These are phyloP conservation scores for Rugonectria rugulosa DNA, from an alignment of 2,329 filamentous ascomycete genomes.

Conservation along the genomic window DNA sequence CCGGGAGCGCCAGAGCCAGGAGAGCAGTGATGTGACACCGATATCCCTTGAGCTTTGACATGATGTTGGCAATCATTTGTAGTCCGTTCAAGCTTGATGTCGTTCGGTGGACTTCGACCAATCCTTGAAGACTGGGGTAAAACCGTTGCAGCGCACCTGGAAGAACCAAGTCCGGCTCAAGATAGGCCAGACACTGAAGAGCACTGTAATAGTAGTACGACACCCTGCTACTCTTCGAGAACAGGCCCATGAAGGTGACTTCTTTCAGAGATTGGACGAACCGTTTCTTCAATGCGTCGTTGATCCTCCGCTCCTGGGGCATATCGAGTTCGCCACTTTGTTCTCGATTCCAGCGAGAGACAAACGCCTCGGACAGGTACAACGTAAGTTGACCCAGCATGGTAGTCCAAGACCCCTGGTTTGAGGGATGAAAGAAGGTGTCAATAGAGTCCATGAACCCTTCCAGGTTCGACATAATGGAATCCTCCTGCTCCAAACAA, in stretches of 20 bases:
- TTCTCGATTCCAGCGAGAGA: constrained; percentile 97
- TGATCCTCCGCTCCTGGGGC: constrained; percentile 80
- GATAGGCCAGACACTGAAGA: constrained; percentile 85
- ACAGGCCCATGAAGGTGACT: constrained; percentile 97
- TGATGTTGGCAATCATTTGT: constrained; percentile 89
- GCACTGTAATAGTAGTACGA: constrained; percentile 92
- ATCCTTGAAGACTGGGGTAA: constrained; percentile 93
- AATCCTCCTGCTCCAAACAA: constrained; percentile 78
- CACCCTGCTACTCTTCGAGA: constrained; percentile 91
- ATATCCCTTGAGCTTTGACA: constrained; percentile 94
- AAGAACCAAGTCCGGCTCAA: constrained; percentile 90
- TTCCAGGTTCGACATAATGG: constrained; percentile 84
- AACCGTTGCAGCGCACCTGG: constrained; percentile 95
- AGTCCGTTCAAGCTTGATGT: constrained; percentile 91
- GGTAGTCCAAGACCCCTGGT: constrained; percentile 90
- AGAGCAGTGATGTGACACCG: constrained; percentile 94
- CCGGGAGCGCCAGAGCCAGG: constrained; percentile 89
- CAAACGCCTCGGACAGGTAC: constrained; percentile 94
- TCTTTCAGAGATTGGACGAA: constrained; percentile 91
- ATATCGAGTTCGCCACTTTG: constrained; percentile 90
- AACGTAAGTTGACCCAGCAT: constrained; percentile 90
- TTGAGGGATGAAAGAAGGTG: constrained; percentile 98
- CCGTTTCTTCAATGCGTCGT: constrained; percentile 79
- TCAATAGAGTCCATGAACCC: constrained; percentile 94
- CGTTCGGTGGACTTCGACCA: constrained; percentile 96